Conservation (phyloP, 495 filamentous ascomycete species). For the Penicillium waksmanii region DNA sequence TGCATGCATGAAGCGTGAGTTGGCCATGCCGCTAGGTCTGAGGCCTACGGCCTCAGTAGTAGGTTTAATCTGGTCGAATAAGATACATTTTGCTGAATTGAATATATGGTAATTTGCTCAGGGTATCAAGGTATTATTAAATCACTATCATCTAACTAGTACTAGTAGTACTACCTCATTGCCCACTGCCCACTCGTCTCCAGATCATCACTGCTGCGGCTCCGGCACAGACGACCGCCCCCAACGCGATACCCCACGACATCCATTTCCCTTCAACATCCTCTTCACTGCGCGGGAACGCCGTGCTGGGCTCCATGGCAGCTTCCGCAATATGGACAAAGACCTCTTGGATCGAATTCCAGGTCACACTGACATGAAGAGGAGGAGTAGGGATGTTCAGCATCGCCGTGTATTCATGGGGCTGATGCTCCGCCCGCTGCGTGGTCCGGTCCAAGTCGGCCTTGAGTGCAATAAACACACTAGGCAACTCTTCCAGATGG, state of each 20-base stretch:
- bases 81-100: too few species aligned
- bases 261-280: slow-evolving; percentile 80
- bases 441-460: slow-evolving; percentile 93
- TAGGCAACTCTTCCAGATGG: slow-evolving; percentile 82
- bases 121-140: slow-evolving; percentile 26
- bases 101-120: neutral
- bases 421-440: slow-evolving; percentile 87
- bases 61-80: too few species aligned
- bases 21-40: too few species aligned
- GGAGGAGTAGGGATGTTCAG: slow-evolving; percentile 78
- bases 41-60: too few species aligned
- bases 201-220: slow-evolving; percentile 82
- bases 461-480: slow-evolving; percentile 89
- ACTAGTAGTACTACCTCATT: neutral
- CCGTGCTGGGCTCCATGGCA: slow-evolving; percentile 83
- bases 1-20: too few species aligned
- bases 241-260: slow-evolving; percentile 81
- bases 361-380: slow-evolving; percentile 90
- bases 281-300: slow-evolving; percentile 83
- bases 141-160: slow-evolving; percentile 6
- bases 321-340: slow-evolving; percentile 91
- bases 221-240: slow-evolving; percentile 76
- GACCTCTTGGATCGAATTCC: slow-evolving; percentile 86
- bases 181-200: slow-evolving; percentile 52
- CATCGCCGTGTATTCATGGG: slow-evolving; percentile 84